These are phyloP conservation scores for Aspergillus sparsus DNA, from an alignment of 495 filamentous ascomycete species.

Conservation along the genomic window DNA sequence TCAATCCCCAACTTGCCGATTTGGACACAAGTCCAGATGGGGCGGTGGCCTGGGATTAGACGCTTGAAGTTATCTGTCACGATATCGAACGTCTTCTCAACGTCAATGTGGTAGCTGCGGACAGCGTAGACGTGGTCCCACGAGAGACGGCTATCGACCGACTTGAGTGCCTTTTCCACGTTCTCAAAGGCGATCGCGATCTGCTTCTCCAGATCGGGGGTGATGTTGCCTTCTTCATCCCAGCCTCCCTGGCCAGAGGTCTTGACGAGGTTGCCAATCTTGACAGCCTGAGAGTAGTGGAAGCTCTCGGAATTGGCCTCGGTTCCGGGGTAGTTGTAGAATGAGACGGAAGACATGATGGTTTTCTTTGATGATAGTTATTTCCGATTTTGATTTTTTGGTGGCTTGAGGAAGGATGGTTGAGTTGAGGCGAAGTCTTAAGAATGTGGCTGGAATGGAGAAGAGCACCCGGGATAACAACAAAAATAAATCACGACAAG, in stretches of 20 bases:
- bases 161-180: conserved; percentile 42
- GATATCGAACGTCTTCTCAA: conserved; percentile 28
- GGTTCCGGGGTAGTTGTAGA: conserved; percentile 16
- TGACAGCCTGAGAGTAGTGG: conserved; percentile 49
- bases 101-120: conserved; percentile 38
- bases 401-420: background rate
- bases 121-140: conserved; percentile 55
- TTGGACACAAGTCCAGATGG: conserved; percentile 46
- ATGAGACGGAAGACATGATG: background rate
- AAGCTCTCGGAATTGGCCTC: conserved; percentile 9
- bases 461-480: too few relatives aligned
- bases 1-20: conserved; percentile 35
- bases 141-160: conserved; percentile 43
- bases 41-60: conserved; percentile 45
- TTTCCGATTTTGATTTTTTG: background rate
- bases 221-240: conserved; percentile 31
- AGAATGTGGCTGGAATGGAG: too few relatives aligned
- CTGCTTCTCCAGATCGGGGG: conserved; percentile 33
- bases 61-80: conserved; percentile 36
- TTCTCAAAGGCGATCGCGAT: conserved; percentile 54
- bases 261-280: conserved; percentile 45
- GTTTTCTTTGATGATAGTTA: too few relatives aligned
- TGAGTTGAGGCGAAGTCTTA: too few relatives aligned
- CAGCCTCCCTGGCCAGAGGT: conserved; percentile 54
- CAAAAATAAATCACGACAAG: too few relatives aligned